Evolutionary conservation across 306 rosid species (phyloP).

Genomic region (Sindora glabra): DNA sequence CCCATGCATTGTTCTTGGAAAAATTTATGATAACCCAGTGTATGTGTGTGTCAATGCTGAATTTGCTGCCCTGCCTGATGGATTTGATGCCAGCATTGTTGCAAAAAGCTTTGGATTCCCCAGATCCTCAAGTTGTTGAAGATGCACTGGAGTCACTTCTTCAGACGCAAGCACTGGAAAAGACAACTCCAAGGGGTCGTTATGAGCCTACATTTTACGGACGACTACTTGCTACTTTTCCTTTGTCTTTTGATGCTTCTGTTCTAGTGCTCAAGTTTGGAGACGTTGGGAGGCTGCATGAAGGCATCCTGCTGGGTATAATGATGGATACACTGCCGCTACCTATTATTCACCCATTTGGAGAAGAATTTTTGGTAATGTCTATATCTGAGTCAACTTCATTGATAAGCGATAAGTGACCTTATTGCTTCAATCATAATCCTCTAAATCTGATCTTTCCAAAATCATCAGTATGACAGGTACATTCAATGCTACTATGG

Average conservation of each 20-base stretch:
- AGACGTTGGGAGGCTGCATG: constrained; percentile 65
- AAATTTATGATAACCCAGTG: not conserved
- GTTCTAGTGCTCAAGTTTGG: constrained; percentile 78
- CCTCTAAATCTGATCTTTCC: constrained; percentile 13
- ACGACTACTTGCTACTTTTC: constrained; percentile 58
- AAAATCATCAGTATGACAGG: constrained; percentile 32
- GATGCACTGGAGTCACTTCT: constrained; percentile 61
- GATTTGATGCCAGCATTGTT: constrained; percentile 50
- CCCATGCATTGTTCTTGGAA: not conserved
- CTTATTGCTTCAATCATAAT: constrained; percentile 8
- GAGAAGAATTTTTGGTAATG: constrained; percentile 66
- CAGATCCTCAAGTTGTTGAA: constrained; percentile 55
- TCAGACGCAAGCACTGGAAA: constrained; percentile 54
- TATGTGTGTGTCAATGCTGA: constrained; percentile 1
- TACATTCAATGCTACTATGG: constrained; percentile 42
- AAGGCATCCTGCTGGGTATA: constrained; percentile 78
- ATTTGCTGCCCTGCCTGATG: constrained; percentile 9
- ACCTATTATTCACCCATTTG: constrained; percentile 82
- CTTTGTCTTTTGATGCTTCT: constrained; percentile 81
- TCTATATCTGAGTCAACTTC: not conserved
- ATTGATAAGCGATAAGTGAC: constrained; percentile 1
- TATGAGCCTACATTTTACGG: constrained; percentile 84
- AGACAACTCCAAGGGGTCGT: constrained; percentile 53
- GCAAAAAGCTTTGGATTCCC: constrained; percentile 78
- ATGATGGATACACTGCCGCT: constrained; percentile 77